A percentile compares a stretch with the other conserved stretches of the same genome.
Evolutionary conservation across 805 yeast species (phyloP).

Genomic region (Nakazawaea peltata): DNA sequence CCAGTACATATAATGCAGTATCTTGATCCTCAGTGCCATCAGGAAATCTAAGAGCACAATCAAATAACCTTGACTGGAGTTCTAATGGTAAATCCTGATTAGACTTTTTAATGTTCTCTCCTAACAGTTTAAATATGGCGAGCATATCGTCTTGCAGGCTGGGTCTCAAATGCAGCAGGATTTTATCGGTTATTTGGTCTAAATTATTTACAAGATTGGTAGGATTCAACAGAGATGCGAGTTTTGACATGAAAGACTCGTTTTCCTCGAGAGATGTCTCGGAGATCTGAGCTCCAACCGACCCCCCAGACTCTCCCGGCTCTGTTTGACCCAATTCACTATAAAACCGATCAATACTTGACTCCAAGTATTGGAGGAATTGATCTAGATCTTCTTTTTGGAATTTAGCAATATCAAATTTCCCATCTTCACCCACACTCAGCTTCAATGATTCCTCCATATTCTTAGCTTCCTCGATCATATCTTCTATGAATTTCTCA

Average conservation of each 20-base stretch:
- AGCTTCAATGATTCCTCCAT: neutral
- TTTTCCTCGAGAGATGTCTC: no score
- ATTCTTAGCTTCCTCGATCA: constrained; percentile 8
- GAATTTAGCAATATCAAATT: constrained; percentile 1
- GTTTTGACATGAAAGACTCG: neutral
- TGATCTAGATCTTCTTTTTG: constrained; percentile 3
- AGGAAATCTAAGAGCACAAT: constrained; percentile 29
- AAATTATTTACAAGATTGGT: neutral
- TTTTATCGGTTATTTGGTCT: constrained; percentile 3
- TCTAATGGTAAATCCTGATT: constrained; percentile 23
- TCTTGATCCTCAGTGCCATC: constrained; percentile 16
- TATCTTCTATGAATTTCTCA: constrained; percentile 7
- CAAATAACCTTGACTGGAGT: constrained; percentile 27
- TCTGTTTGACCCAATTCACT: neutral
- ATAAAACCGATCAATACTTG: constrained; percentile 1
- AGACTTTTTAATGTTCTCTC: constrained; percentile 5
- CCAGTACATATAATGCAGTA: constrained; percentile 27
- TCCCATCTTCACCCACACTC: constrained; percentile 2
- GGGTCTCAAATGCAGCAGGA: neutral
- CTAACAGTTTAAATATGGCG: constrained; percentile 2
- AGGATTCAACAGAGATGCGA: constrained; percentile 2
- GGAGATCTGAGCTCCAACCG: no score
- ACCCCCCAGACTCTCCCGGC: neutral
- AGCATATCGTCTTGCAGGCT: constrained; percentile 5
- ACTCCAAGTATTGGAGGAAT: constrained; percentile 2